Conservation (phyloP, 257 asterid genomes). For the Scutellaria barbata region DNA sequence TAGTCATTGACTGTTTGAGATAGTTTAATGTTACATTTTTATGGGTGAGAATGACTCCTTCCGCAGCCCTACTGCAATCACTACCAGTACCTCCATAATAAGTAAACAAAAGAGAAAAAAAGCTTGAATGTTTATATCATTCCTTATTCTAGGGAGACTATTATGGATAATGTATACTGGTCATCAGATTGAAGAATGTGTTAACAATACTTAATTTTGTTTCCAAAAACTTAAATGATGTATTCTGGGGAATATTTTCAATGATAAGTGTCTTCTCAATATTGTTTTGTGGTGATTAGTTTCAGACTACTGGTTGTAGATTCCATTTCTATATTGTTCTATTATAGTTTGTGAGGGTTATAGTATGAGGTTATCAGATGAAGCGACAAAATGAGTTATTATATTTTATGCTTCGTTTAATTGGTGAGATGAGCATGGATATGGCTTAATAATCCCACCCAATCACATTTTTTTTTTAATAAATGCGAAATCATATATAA, state of each 20-base stretch:
- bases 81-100: neutral
- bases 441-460: too few species aligned
- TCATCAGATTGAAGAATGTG: neutral
- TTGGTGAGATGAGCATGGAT: too few species aligned
- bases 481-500: too few species aligned
- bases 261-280: neutral
- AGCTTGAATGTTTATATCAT: neutral
- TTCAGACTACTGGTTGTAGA: too few species aligned
- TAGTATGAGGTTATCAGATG: too few species aligned
- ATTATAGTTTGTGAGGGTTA: too few species aligned
- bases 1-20: constrained; percentile 2
- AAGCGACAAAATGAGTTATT: too few species aligned
- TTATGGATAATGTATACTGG: neutral
- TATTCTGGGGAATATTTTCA: neutral
- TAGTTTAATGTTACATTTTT: constrained; percentile 14
- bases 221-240: neutral
- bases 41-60: neutral
- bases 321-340: too few species aligned
- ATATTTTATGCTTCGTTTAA: too few species aligned
- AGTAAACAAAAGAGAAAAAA: neutral
- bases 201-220: neutral
- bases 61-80: neutral
- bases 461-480: too few species aligned
- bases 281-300: constrained; percentile 43
- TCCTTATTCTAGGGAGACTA: neutral